Evolutionary conservation across 2,329 filamentous ascomycete species (phyloP), one percentile per base, ranked within the genome.

Genomic region (Neofusicoccum sp.): DNA sequence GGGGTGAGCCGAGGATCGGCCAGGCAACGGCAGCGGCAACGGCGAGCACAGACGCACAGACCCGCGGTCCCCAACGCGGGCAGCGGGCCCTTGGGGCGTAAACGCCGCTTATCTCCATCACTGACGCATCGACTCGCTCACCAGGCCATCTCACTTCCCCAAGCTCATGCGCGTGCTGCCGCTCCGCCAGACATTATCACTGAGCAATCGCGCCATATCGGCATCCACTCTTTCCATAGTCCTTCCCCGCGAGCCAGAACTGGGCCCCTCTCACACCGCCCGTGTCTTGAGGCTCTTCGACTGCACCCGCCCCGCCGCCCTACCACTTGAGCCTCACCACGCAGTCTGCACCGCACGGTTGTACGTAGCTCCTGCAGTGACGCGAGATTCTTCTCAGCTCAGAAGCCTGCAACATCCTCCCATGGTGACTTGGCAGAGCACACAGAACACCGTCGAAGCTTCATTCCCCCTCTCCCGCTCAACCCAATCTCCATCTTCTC

Each of bases 21-120:
- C 20, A 54, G 34, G 48, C 33, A 20, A 38, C 48, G 33, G 16
- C 48, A 20, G 33, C n/a, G n/a, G n/a, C n/a, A n/a, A 33, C 51
- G 51, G 51, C 14, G 43, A 56, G 51, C 51, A 56, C 14, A 56
- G 36, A 34, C 51, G 24, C n/a, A n/a, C n/a, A n/a, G n/a, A n/a
- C 3, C 12, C 12, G 4, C 26, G 14, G 14, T 43, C 26, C 51
- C 51, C 26, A 43, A 56, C 41, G 36, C 51, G 38, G 51, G 51
- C 49, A n/a, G 49, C 8, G 14, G 8, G 51, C 51, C n/a, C n/a
- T n/a, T n/a, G n/a, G 51, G 51, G 43, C 51, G 43, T 43, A 56
- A 7, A 38, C 51, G 36, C 51, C 51, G 51, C 51, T n/a, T 56
- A 56, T 56, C 51, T 56, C 51, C 51, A 43, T 20, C 44, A 28